Evolutionary conservation across 2,329 filamentous ascomycete species (phyloP), one percentile per base, ranked within the genome.

Genomic region (Apiospora rasikravindrae): DNA sequence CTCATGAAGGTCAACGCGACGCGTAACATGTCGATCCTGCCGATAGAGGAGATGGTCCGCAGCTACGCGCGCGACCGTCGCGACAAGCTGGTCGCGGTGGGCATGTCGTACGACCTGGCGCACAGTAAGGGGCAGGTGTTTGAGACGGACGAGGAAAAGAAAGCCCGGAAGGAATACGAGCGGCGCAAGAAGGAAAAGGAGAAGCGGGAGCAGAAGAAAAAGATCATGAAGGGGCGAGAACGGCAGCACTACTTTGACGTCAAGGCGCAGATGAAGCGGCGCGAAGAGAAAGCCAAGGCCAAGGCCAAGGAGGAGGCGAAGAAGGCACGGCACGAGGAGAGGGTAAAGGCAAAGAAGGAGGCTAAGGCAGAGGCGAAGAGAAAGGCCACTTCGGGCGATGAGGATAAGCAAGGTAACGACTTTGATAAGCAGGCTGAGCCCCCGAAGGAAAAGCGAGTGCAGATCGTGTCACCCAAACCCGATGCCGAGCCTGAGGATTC

Each of bases 71-170:
- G 89, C 70, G 84, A 84, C 2, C 84, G 87, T 6, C 81, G 93
- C 37, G 93, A 94, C 76, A 97, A 97, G 81, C 86, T 97, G 1
- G 86, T 91, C 0, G 86, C 90, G 14, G 90, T 92, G n/a, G 92
- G 92, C 1, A 85, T 91, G 69, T 90, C 90, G 1, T 93, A 93
- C 73, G 92, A 94, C 75, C 85, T 93, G 7, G 91, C 92, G 0
- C 91, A 93, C 79, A 88, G 89, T 74, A 93, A 93, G 78, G 91
- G 89, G 4, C 84, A 84, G 40, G 77, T 87, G 37, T 81, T 85
- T 14, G 87, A 89, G 76, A 84, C 83, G 0, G 74, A 81, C 0
- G 86, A 88, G 73, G 85, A 88, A 74, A 86, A 85, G 78, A 82
- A 82, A 67, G 84, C 83, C 0, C 83, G 83, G 33, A 84, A 85